Evolutionary conservation across 2,329 filamentous ascomycete genomes (phyloP).

Genomic region (Verticillium isaacii): DNA sequence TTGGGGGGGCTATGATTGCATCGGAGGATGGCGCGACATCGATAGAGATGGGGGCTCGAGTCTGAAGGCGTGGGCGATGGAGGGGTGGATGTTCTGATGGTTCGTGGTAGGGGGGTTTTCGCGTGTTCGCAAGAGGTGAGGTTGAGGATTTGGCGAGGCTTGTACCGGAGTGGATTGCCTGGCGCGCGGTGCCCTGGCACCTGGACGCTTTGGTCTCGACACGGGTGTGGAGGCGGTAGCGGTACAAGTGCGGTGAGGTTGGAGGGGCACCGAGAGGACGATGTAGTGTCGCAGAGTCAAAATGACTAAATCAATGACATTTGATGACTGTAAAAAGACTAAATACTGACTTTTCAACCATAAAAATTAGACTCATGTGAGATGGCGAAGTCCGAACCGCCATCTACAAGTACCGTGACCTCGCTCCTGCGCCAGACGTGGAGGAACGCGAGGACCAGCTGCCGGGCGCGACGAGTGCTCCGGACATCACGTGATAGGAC

Average conservation of each 20-base stretch:
- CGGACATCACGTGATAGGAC: neutral
- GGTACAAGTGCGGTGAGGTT: neutral
- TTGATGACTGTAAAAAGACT: no score
- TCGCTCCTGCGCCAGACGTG: neutral
- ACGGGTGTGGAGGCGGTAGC: neutral
- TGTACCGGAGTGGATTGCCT: constrained; percentile 14
- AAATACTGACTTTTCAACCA: no score
- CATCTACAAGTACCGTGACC: neutral
- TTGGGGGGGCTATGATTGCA: constrained; percentile 43
- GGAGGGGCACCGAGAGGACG: neutral
- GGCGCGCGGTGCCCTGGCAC: neutral
- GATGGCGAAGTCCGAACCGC: neutral
- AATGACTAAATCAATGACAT: no score
- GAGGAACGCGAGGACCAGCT: neutral
- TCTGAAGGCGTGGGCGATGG: constrained; percentile 36
- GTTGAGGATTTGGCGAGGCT: constrained; percentile 43
- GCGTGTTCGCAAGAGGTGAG: constrained; percentile 50
- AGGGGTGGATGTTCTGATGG: constrained; percentile 46
- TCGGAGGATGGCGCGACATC: constrained; percentile 45
- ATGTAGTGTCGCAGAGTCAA: neutral
- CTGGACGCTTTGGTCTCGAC: neutral
- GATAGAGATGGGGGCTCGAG: constrained; percentile 40
- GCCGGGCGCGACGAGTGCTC: neutral
- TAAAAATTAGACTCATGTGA: neutral
- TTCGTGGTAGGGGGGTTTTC: constrained; percentile 42